phyloP scores from a whole-genome alignment of 371 early-diverging fungal species.

The Zopfochytrium polystomum region DNA sequence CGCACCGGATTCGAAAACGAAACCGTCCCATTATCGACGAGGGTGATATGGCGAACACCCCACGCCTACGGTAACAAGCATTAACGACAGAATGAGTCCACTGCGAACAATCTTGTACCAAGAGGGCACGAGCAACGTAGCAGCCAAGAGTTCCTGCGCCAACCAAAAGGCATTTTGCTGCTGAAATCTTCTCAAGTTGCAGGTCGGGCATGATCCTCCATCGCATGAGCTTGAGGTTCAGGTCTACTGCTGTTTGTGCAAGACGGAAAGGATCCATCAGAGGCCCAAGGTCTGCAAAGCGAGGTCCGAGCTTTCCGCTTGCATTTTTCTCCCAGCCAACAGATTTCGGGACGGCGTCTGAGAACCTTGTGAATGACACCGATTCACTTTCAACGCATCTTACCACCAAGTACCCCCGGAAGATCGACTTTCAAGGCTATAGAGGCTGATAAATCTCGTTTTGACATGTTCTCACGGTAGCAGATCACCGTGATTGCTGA shows the following conservation, averaged over 20 bases:
- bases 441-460: constrained; percentile 32
- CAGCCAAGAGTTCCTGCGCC: constrained; percentile 97
- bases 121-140: constrained; percentile 77
- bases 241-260: constrained; percentile 83
- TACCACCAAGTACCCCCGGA: constrained; percentile 24
- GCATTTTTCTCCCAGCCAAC: constrained; percentile 92
- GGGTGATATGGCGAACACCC: constrained; percentile 89
- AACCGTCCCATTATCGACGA: constrained; percentile 88
- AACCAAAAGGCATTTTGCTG: constrained; percentile 75
- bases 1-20: constrained; percentile 94
- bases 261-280: constrained; percentile 78
- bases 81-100: background rate
- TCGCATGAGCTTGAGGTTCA: constrained; percentile 93
- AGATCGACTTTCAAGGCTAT: constrained; percentile 25
- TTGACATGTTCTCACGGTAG: constrained; percentile 60
- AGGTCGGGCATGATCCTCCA: constrained; percentile 88
- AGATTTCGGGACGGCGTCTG: constrained; percentile 48
- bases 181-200: constrained; percentile 73
- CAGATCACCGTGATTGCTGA: constrained; percentile 62
- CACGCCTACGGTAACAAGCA: constrained; percentile 65
- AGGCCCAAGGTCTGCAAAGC: constrained; percentile 77
- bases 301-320: constrained; percentile 74
- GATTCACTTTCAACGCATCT: background rate
- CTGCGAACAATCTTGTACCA: constrained; percentile 44
- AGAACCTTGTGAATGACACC: background rate